These are phyloP conservation scores for Chaetomidium leptoderma DNA, from an alignment of 495 filamentous ascomycete genomes.

Conservation along the genomic window DNA sequence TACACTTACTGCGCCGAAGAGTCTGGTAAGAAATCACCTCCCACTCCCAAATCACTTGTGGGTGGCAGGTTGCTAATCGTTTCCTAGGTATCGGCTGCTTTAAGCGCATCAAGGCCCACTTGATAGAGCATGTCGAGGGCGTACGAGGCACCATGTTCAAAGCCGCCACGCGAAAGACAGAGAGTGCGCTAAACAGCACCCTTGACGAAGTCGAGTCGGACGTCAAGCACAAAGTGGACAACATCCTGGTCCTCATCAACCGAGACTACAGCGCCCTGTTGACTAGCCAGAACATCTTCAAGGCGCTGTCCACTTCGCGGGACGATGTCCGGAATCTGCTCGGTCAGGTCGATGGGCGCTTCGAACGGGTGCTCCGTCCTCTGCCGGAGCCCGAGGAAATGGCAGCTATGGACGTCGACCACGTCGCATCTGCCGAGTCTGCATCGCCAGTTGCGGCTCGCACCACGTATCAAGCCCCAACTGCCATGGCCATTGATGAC, in stretches of 20 bases:
- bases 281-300: constrained; percentile 19
- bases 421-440: no score
- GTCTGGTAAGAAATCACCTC: constrained; percentile 32
- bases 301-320: not conserved
- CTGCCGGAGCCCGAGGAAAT: not conserved
- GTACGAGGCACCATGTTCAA: constrained; percentile 45
- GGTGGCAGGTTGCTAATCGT: no score
- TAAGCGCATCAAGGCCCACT: constrained; percentile 47
- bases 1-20: constrained; percentile 46
- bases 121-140: constrained; percentile 41
- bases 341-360: constrained; percentile 7
- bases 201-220: constrained; percentile 21
- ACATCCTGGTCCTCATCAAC: not conserved
- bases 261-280: constrained; percentile 43
- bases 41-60: no score
- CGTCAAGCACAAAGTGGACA: not conserved
- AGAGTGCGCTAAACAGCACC: constrained; percentile 32
- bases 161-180: constrained; percentile 35
- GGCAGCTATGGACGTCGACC: not conserved
- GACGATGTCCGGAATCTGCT: constrained; percentile 7
- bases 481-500: no score
- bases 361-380: not conserved
- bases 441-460: no score
- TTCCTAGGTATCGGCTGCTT: constrained; percentile 41
- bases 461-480: no score